Evolutionary conservation across 257 asterid species (phyloP).

Genomic region (Capsicum chinense): DNA sequence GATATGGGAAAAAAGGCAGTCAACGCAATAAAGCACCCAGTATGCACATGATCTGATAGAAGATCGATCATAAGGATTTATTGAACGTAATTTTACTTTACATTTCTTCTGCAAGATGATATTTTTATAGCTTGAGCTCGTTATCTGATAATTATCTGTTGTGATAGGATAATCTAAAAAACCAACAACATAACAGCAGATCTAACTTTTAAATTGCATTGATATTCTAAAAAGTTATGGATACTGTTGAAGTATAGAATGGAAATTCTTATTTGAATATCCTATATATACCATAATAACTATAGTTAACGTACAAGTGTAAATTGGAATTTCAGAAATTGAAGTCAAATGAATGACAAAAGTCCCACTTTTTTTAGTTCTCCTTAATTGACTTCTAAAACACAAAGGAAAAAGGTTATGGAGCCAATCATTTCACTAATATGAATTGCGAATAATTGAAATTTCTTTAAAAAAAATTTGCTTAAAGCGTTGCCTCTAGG

Average conservation of each 20-base stretch:
- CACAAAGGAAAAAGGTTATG: neutral
- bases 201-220: neutral
- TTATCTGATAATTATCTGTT: too few species aligned
- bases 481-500: too few species aligned
- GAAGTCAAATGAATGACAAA: neutral
- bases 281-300: neutral
- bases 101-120: too few species aligned
- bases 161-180: neutral
- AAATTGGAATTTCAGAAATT: neutral
- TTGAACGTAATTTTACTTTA: too few species aligned
- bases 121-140: too few species aligned
- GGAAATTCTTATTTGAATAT: neutral
- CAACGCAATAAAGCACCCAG: too few species aligned
- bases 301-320: neutral
- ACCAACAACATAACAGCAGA: neutral
- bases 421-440: too few species aligned
- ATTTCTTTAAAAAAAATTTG: too few species aligned
- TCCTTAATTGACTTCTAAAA: neutral
- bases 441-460: too few species aligned
- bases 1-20: too few species aligned
- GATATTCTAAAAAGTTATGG: neutral
- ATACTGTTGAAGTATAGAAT: neutral
- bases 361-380: neutral
- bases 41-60: too few species aligned
- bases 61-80: too few species aligned